Conservation (phyloP, 441 rosid species). For the Flueggea neowawraea region DNA sequence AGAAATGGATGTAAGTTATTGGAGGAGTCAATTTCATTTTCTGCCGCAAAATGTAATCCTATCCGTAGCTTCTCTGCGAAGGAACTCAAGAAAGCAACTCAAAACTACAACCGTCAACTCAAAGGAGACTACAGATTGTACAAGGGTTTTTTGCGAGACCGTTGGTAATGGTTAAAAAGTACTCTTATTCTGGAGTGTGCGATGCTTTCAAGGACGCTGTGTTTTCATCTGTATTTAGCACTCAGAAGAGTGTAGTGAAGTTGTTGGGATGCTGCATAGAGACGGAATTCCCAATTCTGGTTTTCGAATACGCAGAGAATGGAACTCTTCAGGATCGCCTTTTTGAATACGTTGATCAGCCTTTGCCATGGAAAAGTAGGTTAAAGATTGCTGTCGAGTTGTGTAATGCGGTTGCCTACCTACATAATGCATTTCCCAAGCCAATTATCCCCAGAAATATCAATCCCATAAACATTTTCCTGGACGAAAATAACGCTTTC, state of each 20-base stretch:
- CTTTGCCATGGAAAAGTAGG: neutral
- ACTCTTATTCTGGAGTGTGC: no score
- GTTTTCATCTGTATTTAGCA: conserved; percentile 3
- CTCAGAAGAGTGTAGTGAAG: conserved; percentile 16
- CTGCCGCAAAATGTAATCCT: conserved; percentile 30
- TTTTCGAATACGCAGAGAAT: neutral
- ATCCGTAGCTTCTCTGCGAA: conserved; percentile 29
- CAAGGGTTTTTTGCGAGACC: conserved; percentile 9
- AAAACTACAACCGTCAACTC: conserved; percentile 18
- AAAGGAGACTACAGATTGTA: conserved; percentile 1
- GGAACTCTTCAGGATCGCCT: neutral
- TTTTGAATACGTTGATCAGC: no score
- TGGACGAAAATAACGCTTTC: conserved; percentile 23
- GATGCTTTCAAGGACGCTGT: no score
- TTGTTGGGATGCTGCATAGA: conserved; percentile 25
- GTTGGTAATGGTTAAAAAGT: conserved; percentile 11
- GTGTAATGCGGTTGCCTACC: conserved; percentile 30
- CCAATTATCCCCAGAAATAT: conserved; percentile 34
- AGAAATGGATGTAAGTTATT: conserved; percentile 28
- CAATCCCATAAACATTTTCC: conserved; percentile 13
- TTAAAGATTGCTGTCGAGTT: no score
- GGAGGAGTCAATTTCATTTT: conserved; percentile 31
- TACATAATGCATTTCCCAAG: conserved; percentile 33
- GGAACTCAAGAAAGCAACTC: conserved; percentile 26
- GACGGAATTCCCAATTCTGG: conserved; percentile 9